Evolutionary conservation across 768 basidiomycete species (phyloP), one percentile per base, ranked within the genome.

Genomic region (Serendipita sp.): DNA sequence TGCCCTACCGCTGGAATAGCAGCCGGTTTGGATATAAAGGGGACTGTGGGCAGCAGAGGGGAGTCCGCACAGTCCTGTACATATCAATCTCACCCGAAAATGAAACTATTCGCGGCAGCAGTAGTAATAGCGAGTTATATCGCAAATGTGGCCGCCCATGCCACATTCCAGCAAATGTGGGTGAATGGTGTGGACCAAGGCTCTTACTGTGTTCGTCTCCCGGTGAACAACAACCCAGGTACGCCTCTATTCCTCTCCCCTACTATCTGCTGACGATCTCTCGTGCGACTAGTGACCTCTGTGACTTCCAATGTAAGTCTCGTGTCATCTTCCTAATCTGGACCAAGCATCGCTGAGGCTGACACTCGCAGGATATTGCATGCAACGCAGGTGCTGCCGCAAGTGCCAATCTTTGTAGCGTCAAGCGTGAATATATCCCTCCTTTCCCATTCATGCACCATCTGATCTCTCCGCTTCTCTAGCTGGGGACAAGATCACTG

Each of bases 401-500:
- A 16, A 51, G 46, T 13, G 18, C 64, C n/a, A 52, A 52, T 36
- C 46, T 51, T 2, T 64, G 64, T 32, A 16, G 45, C 2, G 64
- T 64, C 10, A 52, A 64, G 46, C 48, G 48, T 51, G 48, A 51
- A 1, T 13, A 41, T 41, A 41, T 7, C 13, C 38, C 38, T 51
- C 48, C 16, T 16, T 32, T 8, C 16, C n/a, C 16, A 8, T 16
- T 16, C 8, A 51, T 18, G 7, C n/a, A 7, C 8, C 48, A n/a
- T 16, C n/a, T 18, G 48, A 18, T 51, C 8, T 18, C 48, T 8
- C 48, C 38, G 30, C 30, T 16, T 51, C 7, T 32, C 8, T n/a
- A 51, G 64, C 64, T n/a, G 64, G 64, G n/a, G 64, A 64, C 47
- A 64, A 30, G n/a, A 16, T 64, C 48, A 48, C 23, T 15, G 64